Conservation (phyloP, 75 land plant genomes). For the Picea glauca region DNA sequence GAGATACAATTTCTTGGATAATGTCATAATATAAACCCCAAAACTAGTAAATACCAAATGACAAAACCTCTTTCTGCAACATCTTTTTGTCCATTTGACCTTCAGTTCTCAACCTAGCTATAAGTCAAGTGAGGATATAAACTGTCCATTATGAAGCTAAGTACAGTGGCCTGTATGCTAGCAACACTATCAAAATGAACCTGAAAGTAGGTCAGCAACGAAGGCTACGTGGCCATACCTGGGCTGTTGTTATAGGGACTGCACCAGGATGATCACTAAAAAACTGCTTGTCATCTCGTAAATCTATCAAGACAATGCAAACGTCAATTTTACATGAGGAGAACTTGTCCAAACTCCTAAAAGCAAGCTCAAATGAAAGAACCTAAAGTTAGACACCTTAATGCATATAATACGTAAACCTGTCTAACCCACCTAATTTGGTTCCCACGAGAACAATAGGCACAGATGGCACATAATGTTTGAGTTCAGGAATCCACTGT, state of each 20-base stretch:
- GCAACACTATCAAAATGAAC: neutral
- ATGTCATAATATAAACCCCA: no score
- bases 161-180: neutral
- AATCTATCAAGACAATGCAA: neutral
- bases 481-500: constrained; percentile 89
- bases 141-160: no score
- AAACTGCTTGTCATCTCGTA: neutral
- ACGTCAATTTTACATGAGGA: neutral
- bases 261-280: neutral
- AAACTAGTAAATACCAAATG: no score
- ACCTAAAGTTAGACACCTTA: no score
- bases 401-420: neutral
- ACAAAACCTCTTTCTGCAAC: no score
- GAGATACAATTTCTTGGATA: no score
- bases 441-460: constrained; percentile 92
- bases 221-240: no score
- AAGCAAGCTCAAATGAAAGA: neutral
- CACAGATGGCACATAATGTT: constrained; percentile 81
- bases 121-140: neutral
- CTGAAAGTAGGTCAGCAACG: neutral
- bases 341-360: neutral
- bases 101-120: neutral
- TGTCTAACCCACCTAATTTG: constrained; percentile 32
- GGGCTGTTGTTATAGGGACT: no score
- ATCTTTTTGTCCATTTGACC: no score